Conservation (phyloP, 2,329 filamentous ascomycete genomes). For the Aspergillus sp. region DNA sequence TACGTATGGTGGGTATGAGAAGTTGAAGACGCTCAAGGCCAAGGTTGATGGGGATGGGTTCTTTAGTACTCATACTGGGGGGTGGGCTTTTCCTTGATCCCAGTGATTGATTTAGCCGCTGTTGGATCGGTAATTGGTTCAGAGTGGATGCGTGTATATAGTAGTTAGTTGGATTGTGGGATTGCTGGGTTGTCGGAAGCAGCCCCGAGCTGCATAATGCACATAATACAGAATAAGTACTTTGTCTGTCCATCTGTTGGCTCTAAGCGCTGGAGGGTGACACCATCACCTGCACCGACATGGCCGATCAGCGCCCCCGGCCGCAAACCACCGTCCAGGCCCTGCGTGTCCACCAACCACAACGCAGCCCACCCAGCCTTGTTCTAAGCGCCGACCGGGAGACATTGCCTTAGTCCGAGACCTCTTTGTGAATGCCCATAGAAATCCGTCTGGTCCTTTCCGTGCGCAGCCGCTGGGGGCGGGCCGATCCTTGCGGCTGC, state of each 20-base stretch:
- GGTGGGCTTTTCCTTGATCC: constrained; percentile 7
- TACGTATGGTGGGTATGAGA: constrained; percentile 13
- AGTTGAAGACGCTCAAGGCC: constrained; percentile 13
- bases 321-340: background rate
- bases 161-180: background rate
- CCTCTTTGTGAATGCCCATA: background rate
- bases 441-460: background rate
- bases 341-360: background rate
- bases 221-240: background rate
- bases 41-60: constrained; percentile 15
- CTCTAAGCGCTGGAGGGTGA: background rate
- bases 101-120: background rate
- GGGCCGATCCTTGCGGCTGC: constrained; percentile 7
- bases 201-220: background rate
- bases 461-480: background rate
- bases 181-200: background rate
- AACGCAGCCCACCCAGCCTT: background rate
- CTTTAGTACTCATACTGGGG: constrained; percentile 7
- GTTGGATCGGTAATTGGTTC: background rate
- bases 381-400: background rate
- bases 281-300: background rate
- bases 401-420: background rate
- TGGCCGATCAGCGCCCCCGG: background rate
- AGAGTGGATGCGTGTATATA: background rate
- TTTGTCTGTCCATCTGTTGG: background rate